Evolutionary conservation across 176 grass and related monocot species (phyloP).

Genomic region (Rhynchospora pubera): DNA sequence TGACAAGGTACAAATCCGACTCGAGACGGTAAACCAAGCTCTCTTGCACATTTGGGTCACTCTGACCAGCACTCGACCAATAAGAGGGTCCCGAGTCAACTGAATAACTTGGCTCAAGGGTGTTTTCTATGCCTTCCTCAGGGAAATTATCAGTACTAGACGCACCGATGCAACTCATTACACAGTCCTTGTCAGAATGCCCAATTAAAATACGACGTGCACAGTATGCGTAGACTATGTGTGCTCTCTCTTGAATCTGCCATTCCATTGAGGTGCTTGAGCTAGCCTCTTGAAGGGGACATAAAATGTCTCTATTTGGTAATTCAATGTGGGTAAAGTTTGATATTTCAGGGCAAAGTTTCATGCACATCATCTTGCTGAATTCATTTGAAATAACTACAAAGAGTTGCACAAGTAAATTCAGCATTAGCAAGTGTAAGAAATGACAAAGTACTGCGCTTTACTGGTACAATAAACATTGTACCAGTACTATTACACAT

Average conservation of each 20-base stretch:
- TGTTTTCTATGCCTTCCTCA: slow-evolving; percentile 65
- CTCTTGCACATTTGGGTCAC: slow-evolving; percentile 36
- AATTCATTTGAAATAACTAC: slow-evolving; percentile 60
- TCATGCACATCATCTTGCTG: slow-evolving; percentile 40
- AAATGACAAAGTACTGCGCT: neutral
- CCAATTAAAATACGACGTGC: slow-evolving; percentile 29
- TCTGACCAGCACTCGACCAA: slow-evolving; percentile 78
- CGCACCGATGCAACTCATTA: slow-evolving; percentile 49
- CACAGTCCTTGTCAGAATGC: slow-evolving; percentile 33
- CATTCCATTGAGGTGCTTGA: slow-evolving; percentile 35
- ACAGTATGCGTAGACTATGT: slow-evolving; percentile 51
- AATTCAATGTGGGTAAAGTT: slow-evolving; percentile 31
- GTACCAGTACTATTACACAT: neutral
- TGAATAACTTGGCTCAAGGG: slow-evolving; percentile 36
- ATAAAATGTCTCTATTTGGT: slow-evolving; percentile 21
- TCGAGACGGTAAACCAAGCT: slow-evolving; percentile 54
- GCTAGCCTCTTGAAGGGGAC: slow-evolving; percentile 11
- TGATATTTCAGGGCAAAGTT: slow-evolving; percentile 52
- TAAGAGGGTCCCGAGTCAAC: slow-evolving; percentile 40
- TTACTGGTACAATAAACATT: neutral
- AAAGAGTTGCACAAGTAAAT: neutral
- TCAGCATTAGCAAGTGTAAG: neutral
- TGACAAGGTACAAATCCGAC: slow-evolving; percentile 42
- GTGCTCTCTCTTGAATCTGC: slow-evolving; percentile 29
- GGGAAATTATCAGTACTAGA: slow-evolving; percentile 93